A percentile compares a stretch with the other conserved stretches of the same genome.
Conservation (phyloP, 345 rosid genomes). For the Populus simonii region DNA sequence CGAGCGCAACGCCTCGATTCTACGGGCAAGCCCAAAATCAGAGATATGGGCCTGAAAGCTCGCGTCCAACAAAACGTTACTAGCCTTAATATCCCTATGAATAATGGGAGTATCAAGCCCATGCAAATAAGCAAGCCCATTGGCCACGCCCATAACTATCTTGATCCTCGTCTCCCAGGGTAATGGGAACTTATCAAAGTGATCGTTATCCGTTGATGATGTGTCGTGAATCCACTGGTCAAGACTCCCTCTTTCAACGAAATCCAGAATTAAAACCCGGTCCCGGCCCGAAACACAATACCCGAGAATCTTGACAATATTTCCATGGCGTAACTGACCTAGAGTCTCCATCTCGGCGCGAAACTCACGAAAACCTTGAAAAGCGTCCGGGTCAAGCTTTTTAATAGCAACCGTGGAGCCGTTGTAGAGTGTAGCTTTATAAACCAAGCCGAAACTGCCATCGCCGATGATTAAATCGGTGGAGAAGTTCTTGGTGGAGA, state of each 20-base stretch:
- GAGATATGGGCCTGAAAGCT: constrained; percentile 68
- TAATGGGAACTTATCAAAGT: constrained; percentile 16
- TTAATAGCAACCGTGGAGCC: constrained; percentile 74
- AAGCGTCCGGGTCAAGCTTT: constrained; percentile 73
- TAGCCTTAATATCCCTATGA: constrained; percentile 84
- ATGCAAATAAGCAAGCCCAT: constrained; percentile 68
- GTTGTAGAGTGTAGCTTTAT: constrained; percentile 50
- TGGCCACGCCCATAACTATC: constrained; percentile 54
- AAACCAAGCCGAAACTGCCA: constrained; percentile 87
- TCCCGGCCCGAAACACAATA: constrained; percentile 68
- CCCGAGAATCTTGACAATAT: constrained; percentile 72
- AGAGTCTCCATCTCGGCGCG: constrained; percentile 87
- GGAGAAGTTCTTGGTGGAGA: constrained; percentile 67
- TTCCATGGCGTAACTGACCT: constrained; percentile 53
- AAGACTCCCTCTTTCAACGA: constrained; percentile 63
- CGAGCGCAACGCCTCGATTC: constrained; percentile 43
- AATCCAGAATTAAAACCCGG: constrained; percentile 71
- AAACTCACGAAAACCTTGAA: constrained; percentile 87
- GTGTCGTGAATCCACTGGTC: constrained; percentile 79
- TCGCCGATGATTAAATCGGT: constrained; percentile 71
- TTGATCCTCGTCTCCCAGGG: constrained; percentile 58
- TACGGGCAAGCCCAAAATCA: constrained; percentile 77
- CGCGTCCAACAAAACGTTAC: constrained; percentile 63
- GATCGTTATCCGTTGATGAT: not conserved
- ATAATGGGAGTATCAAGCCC: constrained; percentile 63